Evolutionary conservation across 2,329 filamentous ascomycete genomes (phyloP), one percentile per base, ranked within the genome.

Genomic region (Simplicillium aogashimaense): DNA sequence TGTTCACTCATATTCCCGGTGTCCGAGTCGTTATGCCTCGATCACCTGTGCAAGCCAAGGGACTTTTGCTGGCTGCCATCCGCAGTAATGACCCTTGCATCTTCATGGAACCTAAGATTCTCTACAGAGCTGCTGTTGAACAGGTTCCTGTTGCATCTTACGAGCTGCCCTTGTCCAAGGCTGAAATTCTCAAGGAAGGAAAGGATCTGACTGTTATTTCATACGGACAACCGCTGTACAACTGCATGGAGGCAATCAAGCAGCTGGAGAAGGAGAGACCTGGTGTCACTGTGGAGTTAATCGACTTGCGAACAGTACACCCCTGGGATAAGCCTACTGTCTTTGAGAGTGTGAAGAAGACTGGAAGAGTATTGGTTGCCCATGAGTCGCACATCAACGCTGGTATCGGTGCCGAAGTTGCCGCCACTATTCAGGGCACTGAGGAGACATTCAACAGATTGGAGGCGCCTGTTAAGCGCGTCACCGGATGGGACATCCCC

Each of bases 361-460:
- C 89, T 1, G 88, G 89, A 0, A 67, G 86, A 44, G 87, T 84
- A 31, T 74, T 95, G 40, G 82, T 95, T 2, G 89, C 95, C 7
- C 89, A 95, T 56, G 89, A 95, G 63, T 81, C 86, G 42, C 94
- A 92, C 83, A 73, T 89, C 47, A 95, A 94, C 52, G 84, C 84
- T 7, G 89, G 89, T 12, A 76, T 95, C 13, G 89, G 89, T 2
- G 88, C 89, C 5, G 88, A 95, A 56, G 81, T 95, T 1, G 86
- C 89, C 1, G 86, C 88, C 0, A 84, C 84, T 2, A 85, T 95
- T 38, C 88, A 95, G 58, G 86, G 92, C 50, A 79, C 83, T 41
- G 57, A 64, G 0, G 67, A 73, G 20, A 90, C 87, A 0, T 95
- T 95, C 56, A 58, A 92, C 46, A 72, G 81, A 3, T 64, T 95